Conservation (phyloP, 163 green algal species). For the Picocystis sp. region DNA sequence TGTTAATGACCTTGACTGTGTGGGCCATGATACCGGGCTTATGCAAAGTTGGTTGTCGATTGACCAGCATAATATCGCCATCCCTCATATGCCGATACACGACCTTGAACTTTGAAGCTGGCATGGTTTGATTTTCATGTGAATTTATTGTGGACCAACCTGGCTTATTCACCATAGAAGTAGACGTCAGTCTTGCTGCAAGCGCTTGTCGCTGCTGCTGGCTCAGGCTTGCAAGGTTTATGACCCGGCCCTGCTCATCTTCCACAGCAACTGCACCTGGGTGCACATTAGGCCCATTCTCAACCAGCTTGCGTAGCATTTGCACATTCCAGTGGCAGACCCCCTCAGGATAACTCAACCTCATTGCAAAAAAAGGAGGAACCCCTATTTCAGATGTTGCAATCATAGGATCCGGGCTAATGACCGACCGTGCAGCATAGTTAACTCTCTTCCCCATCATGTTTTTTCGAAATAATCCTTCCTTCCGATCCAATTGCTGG, state of each 20-base stretch:
- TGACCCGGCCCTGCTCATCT: slow-evolving; percentile 56
- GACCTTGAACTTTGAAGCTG: slow-evolving; percentile 14
- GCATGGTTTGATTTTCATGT: too few relatives aligned
- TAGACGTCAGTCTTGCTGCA: slow-evolving; percentile 1
- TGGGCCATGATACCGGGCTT: slow-evolving; percentile 94
- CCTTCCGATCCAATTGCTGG: slow-evolving; percentile 97
- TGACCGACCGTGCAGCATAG: slow-evolving; percentile 89
- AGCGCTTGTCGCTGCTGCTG: slow-evolving; percentile 14
- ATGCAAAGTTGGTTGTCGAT: slow-evolving; percentile 85
- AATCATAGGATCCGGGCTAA: slow-evolving; percentile 90
- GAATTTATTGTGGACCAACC: background rate
- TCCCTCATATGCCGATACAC: slow-evolving; percentile 85
- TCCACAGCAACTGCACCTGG: slow-evolving; percentile 84
- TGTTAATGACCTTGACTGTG: slow-evolving; percentile 22
- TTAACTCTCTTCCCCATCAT: slow-evolving; percentile 99
- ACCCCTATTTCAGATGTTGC: slow-evolving; percentile 77
- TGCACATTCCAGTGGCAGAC: slow-evolving; percentile 60
- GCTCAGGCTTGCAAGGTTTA: slow-evolving; percentile 34
- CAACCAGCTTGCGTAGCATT: slow-evolving; percentile 57
- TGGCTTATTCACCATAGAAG: slow-evolving; percentile 2
- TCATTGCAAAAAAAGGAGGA: slow-evolving; percentile 89
- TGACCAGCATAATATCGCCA: slow-evolving; percentile 93
- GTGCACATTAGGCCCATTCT: slow-evolving; percentile 54
- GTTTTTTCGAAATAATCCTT: slow-evolving; percentile 97
- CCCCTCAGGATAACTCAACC: slow-evolving; percentile 77